These are phyloP conservation scores for Aspergillus udagawae DNA, from an alignment of 2,329 filamentous ascomycete species.

Conservation along the genomic window DNA sequence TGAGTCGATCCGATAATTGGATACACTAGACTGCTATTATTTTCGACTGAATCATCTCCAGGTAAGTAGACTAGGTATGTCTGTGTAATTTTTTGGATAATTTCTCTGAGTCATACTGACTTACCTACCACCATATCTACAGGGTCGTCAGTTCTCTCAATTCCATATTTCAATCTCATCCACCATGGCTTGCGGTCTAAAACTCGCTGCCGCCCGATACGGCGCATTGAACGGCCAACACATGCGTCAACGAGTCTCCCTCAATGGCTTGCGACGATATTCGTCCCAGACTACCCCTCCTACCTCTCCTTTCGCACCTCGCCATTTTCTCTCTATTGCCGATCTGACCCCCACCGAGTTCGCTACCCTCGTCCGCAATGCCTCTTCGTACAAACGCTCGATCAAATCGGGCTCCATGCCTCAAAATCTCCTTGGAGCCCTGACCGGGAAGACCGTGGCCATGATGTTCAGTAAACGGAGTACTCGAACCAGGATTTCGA, in stretches of 20 bases:
- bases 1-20: background rate
- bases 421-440: conserved; percentile 54
- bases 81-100: background rate
- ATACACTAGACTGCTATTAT: background rate
- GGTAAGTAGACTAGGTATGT: background rate
- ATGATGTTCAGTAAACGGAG: conserved; percentile 97
- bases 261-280: conserved; percentile 31
- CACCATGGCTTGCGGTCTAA: conserved; percentile 26
- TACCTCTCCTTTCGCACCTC: conserved; percentile 60
- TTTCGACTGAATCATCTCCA: background rate
- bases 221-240: conserved; percentile 6
- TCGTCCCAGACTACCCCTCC: conserved; percentile 34
- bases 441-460: conserved; percentile 77
- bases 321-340: conserved; percentile 87
- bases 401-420: conserved; percentile 68
- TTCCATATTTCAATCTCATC: background rate
- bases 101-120: background rate
- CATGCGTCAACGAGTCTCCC: background rate
- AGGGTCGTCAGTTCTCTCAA: background rate
- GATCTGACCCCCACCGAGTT: conserved; percentile 80
- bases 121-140: background rate
- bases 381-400: conserved; percentile 67
- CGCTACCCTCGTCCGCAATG: conserved; percentile 76
- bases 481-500: conserved; percentile 88
- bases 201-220: conserved; percentile 23